These are phyloP conservation scores for Pythium sp. DNA, from an alignment of 352 stramenopile species.

Conservation along the genomic window DNA sequence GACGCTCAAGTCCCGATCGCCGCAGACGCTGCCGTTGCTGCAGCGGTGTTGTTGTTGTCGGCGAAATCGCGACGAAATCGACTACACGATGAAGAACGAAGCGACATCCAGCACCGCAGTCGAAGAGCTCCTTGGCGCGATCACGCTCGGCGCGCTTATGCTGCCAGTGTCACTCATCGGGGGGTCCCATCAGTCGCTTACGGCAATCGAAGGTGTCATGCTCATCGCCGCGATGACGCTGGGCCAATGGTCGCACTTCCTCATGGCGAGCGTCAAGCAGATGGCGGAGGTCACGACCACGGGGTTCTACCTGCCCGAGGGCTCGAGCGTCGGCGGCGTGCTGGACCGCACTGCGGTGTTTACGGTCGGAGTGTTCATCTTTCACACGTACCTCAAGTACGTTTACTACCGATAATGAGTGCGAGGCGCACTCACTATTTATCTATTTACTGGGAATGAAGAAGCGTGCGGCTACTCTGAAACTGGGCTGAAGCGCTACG, in stretches of 20 bases:
- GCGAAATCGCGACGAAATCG: conserved; percentile 24
- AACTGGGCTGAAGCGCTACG: too few species aligned
- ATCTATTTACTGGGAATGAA: conserved; percentile 1
- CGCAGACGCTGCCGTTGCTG: conserved; percentile 18
- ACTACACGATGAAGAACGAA: conserved; percentile 20
- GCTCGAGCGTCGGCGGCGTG: conserved; percentile 31
- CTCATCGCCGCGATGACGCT: conserved; percentile 38
- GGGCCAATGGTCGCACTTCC: conserved; percentile 36
- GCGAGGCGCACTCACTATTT: conserved; percentile 5
- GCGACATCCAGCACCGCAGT: conserved; percentile 20
- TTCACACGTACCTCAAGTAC: conserved; percentile 52
- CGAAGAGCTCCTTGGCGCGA: conserved; percentile 31
- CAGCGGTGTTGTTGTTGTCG: conserved; percentile 23
- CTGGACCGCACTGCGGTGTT: conserved; percentile 45
- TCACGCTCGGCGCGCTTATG: conserved; percentile 32
- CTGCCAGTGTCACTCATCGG: conserved; percentile 30
- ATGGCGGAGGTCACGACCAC: conserved; percentile 44
- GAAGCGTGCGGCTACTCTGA: neutral
- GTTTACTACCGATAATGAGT: conserved; percentile 11
- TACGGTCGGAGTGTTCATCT: conserved; percentile 43
- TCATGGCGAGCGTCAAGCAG: conserved; percentile 35
- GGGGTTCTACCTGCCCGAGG: conserved; percentile 39
- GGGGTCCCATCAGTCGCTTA: conserved; percentile 22
- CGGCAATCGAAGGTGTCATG: conserved; percentile 32
- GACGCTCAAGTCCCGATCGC: neutral